Evolutionary conservation across 257 asterid species (phyloP).

Genomic region (Apocynum venetum): DNA sequence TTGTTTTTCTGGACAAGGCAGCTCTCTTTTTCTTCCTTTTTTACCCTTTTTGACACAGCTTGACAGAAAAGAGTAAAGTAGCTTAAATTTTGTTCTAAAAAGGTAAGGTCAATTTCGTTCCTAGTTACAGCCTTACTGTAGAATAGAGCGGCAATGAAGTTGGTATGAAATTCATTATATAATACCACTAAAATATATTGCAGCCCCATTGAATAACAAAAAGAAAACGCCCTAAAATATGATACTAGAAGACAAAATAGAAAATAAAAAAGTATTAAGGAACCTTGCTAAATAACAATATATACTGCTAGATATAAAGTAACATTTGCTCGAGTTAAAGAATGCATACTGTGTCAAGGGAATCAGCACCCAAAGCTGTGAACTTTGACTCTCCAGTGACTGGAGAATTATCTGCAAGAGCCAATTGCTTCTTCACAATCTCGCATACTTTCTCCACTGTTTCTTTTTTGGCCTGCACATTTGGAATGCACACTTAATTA

Average conservation of each 20-base stretch:
- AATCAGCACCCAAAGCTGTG: conserved; percentile 82
- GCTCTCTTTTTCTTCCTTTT: too few relatives aligned
- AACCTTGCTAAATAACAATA: not conserved
- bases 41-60: too few relatives aligned
- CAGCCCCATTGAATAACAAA: not conserved
- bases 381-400: conserved; percentile 76
- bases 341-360: conserved; percentile 81
- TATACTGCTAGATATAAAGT: not conserved
- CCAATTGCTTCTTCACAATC: conserved; percentile 87
- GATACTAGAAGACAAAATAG: not conserved
- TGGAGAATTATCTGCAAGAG: conserved; percentile 52
- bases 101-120: too few relatives aligned
- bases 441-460: conserved; percentile 72
- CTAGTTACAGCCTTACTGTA: too few relatives aligned
- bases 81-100: too few relatives aligned
- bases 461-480: conserved; percentile 79
- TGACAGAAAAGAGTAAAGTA: too few relatives aligned
- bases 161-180: not conserved
- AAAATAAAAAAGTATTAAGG: not conserved
- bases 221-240: not conserved
- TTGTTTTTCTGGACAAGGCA: too few relatives aligned
- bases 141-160: too few relatives aligned
- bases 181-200: not conserved
- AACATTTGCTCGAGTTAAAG: not conserved
- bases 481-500: conserved; percentile 5